These are phyloP conservation scores for Nidularia pulvinata DNA, from an alignment of 768 basidiomycete species.

Conservation along the genomic window DNA sequence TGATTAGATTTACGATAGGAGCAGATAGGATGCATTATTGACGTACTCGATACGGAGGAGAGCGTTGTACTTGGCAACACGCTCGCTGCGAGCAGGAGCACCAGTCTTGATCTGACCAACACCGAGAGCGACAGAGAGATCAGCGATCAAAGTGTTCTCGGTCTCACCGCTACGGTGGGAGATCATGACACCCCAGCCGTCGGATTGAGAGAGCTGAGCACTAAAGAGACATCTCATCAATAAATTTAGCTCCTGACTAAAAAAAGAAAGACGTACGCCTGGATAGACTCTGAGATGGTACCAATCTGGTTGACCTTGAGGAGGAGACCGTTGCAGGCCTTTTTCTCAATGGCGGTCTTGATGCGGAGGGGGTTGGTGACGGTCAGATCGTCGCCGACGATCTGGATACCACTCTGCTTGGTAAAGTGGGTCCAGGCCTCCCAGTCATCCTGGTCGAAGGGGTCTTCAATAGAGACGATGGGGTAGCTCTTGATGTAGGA, in stretches of 20 bases:
- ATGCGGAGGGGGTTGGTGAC: conserved; percentile 98
- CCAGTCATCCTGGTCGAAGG: conserved; percentile 99
- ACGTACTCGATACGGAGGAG: conserved; percentile 90
- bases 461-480: conserved; percentile 95
- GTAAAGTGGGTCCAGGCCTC: conserved; percentile 97
- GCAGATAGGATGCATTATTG: background rate
- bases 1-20: background rate
- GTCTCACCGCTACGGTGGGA: conserved; percentile 99
- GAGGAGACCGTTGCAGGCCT: conserved; percentile 98
- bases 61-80: conserved; percentile 93
- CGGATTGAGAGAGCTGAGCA: conserved; percentile 93
- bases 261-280: conserved; percentile 67
- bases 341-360: conserved; percentile 99
- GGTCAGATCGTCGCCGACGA: conserved; percentile 95
- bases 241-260: no score
- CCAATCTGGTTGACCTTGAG: conserved; percentile 99
- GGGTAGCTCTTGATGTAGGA: conserved; percentile 90
- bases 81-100: conserved; percentile 94
- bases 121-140: conserved; percentile 92
- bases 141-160: conserved; percentile 95
- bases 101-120: conserved; percentile 98
- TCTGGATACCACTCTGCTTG: conserved; percentile 74
- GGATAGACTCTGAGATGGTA: conserved; percentile 98
- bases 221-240: conserved; percentile 30
- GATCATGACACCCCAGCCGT: conserved; percentile 99